Conservation (phyloP, 441 rosid species). For the Biscutella laevigata region DNA sequence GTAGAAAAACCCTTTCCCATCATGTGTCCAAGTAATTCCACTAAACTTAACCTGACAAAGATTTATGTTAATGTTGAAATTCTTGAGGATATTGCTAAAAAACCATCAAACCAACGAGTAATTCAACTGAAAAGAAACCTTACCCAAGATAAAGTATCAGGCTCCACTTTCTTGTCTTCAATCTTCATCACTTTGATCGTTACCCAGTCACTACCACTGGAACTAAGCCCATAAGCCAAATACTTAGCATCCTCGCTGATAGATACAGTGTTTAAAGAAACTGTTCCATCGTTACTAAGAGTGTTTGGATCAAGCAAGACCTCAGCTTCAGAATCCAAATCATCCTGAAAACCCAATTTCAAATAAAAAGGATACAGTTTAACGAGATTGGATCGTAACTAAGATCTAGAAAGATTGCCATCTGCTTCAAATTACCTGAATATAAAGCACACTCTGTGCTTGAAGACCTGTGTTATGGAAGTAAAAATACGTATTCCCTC, state of each 20-base stretch:
- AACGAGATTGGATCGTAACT: too few relatives aligned
- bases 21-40: constrained; percentile 74
- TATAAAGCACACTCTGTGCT: constrained; percentile 61
- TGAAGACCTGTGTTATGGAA: constrained; percentile 84
- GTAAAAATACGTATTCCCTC: constrained; percentile 75
- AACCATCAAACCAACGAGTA: too few relatives aligned
- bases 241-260: constrained; percentile 74
- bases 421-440: too few relatives aligned
- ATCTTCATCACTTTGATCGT: constrained; percentile 64
- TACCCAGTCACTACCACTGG: constrained; percentile 94
- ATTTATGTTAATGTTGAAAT: neutral
- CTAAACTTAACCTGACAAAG: constrained; percentile 76
- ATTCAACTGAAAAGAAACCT: constrained; percentile 18
- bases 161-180: constrained; percentile 54
- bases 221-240: constrained; percentile 75
- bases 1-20: constrained; percentile 80
- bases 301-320: constrained; percentile 84
- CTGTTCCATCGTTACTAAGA: constrained; percentile 84
- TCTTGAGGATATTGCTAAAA: too few relatives aligned
- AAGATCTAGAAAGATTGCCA: too few relatives aligned
- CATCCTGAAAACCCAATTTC: constrained; percentile 35
- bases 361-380: neutral
- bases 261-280: constrained; percentile 44
- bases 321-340: constrained; percentile 60
- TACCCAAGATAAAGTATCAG: constrained; percentile 80